A percentile compares a stretch with the other conserved stretches of the same genome.
Evolutionary conservation across 2,329 filamentous ascomycete genomes (phyloP).

Genomic region (Phoma sp.): DNA sequence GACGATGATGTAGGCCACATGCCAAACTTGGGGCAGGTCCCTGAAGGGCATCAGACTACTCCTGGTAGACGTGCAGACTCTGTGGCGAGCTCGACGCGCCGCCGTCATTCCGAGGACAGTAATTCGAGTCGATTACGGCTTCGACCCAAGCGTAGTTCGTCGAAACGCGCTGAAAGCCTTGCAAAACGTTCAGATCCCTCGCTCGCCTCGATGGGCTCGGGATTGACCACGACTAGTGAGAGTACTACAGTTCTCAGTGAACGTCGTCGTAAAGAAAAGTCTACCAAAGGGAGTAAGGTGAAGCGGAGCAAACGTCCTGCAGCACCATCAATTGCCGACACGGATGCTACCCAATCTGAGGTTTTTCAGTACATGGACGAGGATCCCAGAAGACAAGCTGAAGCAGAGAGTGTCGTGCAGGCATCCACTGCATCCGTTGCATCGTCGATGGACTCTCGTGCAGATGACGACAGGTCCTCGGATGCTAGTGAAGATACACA

Average conservation of each 20-base stretch:
- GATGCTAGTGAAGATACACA: slow-evolving; percentile 27
- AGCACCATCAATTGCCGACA: slow-evolving; percentile 20
- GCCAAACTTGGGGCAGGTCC: slow-evolving; percentile 50
- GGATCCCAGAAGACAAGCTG: slow-evolving; percentile 15
- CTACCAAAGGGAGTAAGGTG: slow-evolving; percentile 18
- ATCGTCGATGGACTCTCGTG: slow-evolving; percentile 23
- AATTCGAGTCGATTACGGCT: slow-evolving; percentile 34
- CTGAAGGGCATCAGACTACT: slow-evolving; percentile 45
- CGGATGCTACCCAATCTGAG: slow-evolving; percentile 28
- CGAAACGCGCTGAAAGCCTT: slow-evolving; percentile 40
- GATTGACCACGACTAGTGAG: slow-evolving; percentile 51
- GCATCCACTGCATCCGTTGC: slow-evolving; percentile 31
- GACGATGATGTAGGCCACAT: slow-evolving; percentile 40
- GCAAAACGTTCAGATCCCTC: slow-evolving; percentile 48
- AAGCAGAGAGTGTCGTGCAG: slow-evolving; percentile 21
- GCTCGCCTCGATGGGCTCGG: slow-evolving; percentile 51
- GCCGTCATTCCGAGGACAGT: slow-evolving; percentile 29
- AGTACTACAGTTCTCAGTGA: slow-evolving; percentile 55
- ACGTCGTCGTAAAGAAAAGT: slow-evolving; percentile 27
- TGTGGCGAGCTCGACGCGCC: slow-evolving; percentile 27
- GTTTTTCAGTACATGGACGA: slow-evolving; percentile 41
- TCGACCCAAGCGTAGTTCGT: slow-evolving; percentile 41
- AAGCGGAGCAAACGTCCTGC: slow-evolving; percentile 20
- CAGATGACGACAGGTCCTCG: slow-evolving; percentile 32
- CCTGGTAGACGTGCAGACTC: slow-evolving; percentile 28